phyloP scores from a whole-genome alignment of 495 filamentous ascomycete species.

The Bacidia rubella region DNA sequence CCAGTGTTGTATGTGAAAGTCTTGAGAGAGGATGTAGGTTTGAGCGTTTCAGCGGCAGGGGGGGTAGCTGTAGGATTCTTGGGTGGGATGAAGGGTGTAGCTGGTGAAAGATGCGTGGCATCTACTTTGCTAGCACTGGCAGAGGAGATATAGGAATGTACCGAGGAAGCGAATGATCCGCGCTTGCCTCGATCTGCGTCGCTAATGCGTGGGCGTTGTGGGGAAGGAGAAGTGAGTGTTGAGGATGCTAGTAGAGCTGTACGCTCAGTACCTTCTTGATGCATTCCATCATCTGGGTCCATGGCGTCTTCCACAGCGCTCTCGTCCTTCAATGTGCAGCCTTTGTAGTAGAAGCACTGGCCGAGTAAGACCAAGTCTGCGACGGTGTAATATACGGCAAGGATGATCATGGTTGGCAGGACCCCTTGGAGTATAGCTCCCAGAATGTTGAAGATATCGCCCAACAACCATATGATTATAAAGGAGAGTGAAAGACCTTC shows the following conservation, averaged over 20 bases:
- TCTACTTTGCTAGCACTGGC: conserved; percentile 28
- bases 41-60: conserved; percentile 10
- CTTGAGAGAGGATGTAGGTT: conserved; percentile 35
- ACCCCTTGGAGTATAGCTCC: conserved; percentile 89
- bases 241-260: conserved; percentile 14
- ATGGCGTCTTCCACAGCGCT: not conserved
- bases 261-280: conserved; percentile 10
- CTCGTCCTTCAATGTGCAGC: conserved; percentile 57
- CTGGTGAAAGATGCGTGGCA: conserved; percentile 66
- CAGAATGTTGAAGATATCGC: conserved; percentile 94
- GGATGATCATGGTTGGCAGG: conserved; percentile 88
- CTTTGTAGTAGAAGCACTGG: conserved; percentile 91
- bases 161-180: conserved; percentile 19
- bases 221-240: not conserved
- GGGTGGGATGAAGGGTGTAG: conserved; percentile 49
- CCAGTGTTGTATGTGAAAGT: conserved; percentile 54
- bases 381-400: conserved; percentile 90
- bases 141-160: conserved; percentile 15
- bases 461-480: conserved; percentile 76
- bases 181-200: conserved; percentile 4
- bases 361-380: conserved; percentile 77
- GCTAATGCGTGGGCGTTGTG: conserved; percentile 3
- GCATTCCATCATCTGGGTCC: conserved; percentile 12
- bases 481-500: conserved; percentile 85
- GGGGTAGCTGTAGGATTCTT: conserved; percentile 4